Evolutionary conservation across 78 protist genomes (phyloP), one percentile per base, ranked within the genome.

Genomic region (Diacronema lutheri): DNA sequence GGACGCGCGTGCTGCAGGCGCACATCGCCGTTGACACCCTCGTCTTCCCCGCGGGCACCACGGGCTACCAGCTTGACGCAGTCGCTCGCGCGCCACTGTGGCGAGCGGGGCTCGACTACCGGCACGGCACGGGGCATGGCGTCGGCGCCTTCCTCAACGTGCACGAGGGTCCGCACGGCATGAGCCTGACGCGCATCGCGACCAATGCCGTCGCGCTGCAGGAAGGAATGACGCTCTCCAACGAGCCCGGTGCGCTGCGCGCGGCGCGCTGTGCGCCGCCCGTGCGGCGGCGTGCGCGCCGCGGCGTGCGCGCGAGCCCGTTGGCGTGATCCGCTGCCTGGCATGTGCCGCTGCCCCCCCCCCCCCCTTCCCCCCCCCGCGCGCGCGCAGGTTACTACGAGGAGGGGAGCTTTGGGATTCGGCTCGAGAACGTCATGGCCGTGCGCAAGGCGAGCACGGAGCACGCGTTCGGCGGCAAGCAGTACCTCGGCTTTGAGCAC

Each of bases 81-180:
- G 40, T 85, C 31, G 89, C 89, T 46, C 80, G 89, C 26, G n/a
- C 12, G 13, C 56, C 89, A 35, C 82, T 85, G 23, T 85, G 89
- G 89, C 31, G 4, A 38, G 86, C 44, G 66, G 90, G 90, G 76
- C 81, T 80, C 16, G 86, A 88, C 58, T 88, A 88, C 74, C 57
- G 88, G 12, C 99, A 97, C 69, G 99, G 99, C 14, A 95, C 98
- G 1, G 98, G 98, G 35, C 99, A 97, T 81, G 99, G 99, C 57
- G 99, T 97, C 23, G 99, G 99, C 1, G 81, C 95, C 4, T 93
- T 73, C 88, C 79, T 96, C 29, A 88, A 85, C 78, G 99, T 97
- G 40, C 99, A 97, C 86, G 99, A 97, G 71, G 99, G 94, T 37
- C 85, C 85, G 37, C 80, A 68, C 33, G 37, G 50, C 21, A 37